phyloP scores from a whole-genome alignment of 352 stramenopile genomes.

The Phytophthora capsici region DNA sequence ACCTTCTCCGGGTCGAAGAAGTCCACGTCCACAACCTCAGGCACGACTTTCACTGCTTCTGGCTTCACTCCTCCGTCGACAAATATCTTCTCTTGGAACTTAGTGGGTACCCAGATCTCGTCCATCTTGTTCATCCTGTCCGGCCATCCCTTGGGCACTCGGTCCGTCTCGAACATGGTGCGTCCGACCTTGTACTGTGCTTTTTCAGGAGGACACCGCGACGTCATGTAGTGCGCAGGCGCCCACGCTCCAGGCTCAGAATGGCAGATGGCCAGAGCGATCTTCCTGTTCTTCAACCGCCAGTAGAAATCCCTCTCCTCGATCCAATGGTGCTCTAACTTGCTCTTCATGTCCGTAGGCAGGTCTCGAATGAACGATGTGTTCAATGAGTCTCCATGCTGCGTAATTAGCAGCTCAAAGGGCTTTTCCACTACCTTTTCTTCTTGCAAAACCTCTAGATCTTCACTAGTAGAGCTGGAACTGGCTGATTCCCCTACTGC shows the following conservation, averaged over 20 bases:
- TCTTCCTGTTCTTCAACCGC: constrained; percentile 41
- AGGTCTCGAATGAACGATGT: constrained; percentile 70
- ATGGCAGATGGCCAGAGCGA: constrained; percentile 89
- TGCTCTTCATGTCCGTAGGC: constrained; percentile 48
- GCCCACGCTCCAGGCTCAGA: constrained; percentile 94
- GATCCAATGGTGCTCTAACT: constrained; percentile 74
- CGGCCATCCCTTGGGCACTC: constrained; percentile 89
- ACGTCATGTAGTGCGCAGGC: constrained; percentile 73
- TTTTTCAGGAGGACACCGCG: constrained; percentile 59
- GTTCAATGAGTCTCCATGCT: constrained; percentile 75
- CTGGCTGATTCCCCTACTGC: constrained; percentile 21
- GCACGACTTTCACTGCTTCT: constrained; percentile 74
- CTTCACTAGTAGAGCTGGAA: background rate
- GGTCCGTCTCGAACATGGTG: constrained; percentile 97
- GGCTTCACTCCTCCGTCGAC: constrained; percentile 58
- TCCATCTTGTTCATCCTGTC: constrained; percentile 92
- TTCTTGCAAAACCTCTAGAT: constrained; percentile 16
- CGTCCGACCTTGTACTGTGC: constrained; percentile 79
- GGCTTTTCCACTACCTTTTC: constrained; percentile 7
- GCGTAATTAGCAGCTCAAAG: constrained; percentile 72
- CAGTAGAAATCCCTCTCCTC: constrained; percentile 77
- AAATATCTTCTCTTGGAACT: constrained; percentile 84
- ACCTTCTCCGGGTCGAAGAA: constrained; percentile 84
- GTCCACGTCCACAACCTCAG: constrained; percentile 89
- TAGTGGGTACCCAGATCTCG: constrained; percentile 94